phyloP scores from a whole-genome alignment of 2,329 filamentous ascomycete species.

The Simplicillium sp. region DNA sequence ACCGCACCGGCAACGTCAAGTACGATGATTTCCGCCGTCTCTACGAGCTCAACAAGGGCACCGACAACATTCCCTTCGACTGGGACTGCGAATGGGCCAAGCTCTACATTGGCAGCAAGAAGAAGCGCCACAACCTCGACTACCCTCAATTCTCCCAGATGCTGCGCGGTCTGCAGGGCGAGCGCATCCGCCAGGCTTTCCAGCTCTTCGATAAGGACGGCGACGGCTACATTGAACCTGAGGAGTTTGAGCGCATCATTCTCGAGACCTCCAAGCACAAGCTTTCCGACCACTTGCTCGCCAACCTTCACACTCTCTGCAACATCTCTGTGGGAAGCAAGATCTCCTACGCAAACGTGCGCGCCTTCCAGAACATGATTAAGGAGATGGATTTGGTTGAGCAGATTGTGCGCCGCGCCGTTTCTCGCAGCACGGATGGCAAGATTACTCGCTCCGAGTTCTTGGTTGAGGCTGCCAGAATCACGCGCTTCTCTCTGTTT shows the following conservation, averaged over 20 bases:
- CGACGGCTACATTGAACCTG: constrained; percentile 90
- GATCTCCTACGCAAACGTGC: constrained; percentile 94
- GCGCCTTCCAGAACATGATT: constrained; percentile 97
- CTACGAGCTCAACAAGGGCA: constrained; percentile 83
- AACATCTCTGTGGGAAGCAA: constrained; percentile 88
- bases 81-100: constrained; percentile 97
- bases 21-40: constrained; percentile 79
- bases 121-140: constrained; percentile 81
- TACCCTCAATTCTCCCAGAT: constrained; percentile 98
- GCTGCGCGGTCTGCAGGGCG: constrained; percentile 90
- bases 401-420: constrained; percentile 81
- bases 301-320: constrained; percentile 86
- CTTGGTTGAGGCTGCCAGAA: constrained; percentile 81
- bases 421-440: constrained; percentile 72
- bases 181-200: constrained; percentile 93
- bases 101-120: constrained; percentile 83
- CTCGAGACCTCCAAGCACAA: constrained; percentile 89
- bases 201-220: constrained; percentile 81
- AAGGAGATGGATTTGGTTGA: constrained; percentile 97
- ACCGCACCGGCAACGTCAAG: constrained; percentile 75
- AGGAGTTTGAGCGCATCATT: constrained; percentile 96
- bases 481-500: constrained; percentile 90
- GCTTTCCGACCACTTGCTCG: constrained; percentile 88
- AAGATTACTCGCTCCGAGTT: constrained; percentile 94
- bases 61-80: constrained; percentile 81